Evolutionary conservation across 139 green algal species (phyloP).

Genomic region (Penium margaritaceum): DNA sequence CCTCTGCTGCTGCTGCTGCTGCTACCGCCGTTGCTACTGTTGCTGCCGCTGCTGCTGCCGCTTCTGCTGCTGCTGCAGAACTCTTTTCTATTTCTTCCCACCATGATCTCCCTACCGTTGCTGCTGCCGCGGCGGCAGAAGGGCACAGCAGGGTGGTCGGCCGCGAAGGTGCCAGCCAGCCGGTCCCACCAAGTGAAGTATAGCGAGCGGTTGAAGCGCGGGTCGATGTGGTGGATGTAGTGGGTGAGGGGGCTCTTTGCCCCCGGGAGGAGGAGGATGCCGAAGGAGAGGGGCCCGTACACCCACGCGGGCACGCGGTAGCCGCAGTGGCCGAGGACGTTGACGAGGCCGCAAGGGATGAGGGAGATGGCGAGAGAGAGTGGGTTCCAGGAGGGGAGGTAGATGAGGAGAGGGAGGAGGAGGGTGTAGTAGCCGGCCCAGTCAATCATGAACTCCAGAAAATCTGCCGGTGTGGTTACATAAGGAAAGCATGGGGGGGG

Average conservation of each 20-base stretch:
- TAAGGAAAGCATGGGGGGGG: not conserved
- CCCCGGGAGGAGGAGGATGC: conserved; percentile 12
- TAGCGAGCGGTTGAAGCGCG: conserved; percentile 31
- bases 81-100: too few relatives aligned
- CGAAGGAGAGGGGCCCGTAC: conserved; percentile 17
- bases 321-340: conserved; percentile 35
- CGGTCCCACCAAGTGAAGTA: conserved; percentile 44
- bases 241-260: conserved; percentile 12
- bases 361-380: not conserved
- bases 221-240: conserved; percentile 40
- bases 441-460: conserved; percentile 5
- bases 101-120: too few relatives aligned
- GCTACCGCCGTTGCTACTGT: too few relatives aligned
- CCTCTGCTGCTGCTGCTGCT: too few relatives aligned
- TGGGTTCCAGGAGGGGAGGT: conserved; percentile 6
- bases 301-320: conserved; percentile 29
- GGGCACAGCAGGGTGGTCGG: too few relatives aligned
- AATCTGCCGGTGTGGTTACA: not conserved
- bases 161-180: conserved; percentile 13
- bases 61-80: too few relatives aligned
- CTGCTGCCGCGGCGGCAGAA: too few relatives aligned
- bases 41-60: too few relatives aligned
- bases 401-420: not conserved
- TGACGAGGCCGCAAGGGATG: not conserved
- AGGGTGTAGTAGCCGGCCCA: conserved; percentile 13